These are phyloP conservation scores for Nyssa sinensis DNA, from an alignment of 148 eudicot species.

Conservation along the genomic window DNA sequence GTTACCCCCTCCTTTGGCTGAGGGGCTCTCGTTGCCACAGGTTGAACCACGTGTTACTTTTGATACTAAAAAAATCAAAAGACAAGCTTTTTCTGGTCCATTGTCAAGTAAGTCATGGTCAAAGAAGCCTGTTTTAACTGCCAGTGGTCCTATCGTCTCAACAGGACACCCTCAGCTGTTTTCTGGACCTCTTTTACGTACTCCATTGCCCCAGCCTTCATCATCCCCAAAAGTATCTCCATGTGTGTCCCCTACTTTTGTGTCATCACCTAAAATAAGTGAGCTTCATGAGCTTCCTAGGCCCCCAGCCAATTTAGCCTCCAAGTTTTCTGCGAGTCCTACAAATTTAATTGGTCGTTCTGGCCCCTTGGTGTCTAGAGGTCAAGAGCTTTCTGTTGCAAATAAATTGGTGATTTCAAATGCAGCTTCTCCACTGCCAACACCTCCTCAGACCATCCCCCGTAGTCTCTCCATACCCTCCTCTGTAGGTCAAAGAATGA, in stretches of 20 bases:
- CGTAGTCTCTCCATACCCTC: constrained; percentile 47
- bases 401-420: constrained; percentile 20
- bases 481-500: constrained; percentile 33
- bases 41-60: constrained; percentile 30
- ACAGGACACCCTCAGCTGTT: constrained; percentile 34
- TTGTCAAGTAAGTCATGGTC: constrained; percentile 48
- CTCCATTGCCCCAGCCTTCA: constrained; percentile 36
- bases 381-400: constrained; percentile 29
- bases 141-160: constrained; percentile 35
- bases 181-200: constrained; percentile 63
- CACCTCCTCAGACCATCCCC: constrained; percentile 33
- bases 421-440: constrained; percentile 43
- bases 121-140: constrained; percentile 32
- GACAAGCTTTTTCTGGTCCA: constrained; percentile 79
- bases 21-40: constrained; percentile 36
- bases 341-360: constrained; percentile 50
- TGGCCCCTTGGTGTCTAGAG: constrained; percentile 59
- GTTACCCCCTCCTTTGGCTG: constrained; percentile 51
- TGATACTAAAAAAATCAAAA: constrained; percentile 44
- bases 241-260: constrained; percentile 44
- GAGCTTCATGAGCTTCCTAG: constrained; percentile 97
- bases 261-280: constrained; percentile 64
- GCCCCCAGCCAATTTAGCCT: constrained; percentile 47
- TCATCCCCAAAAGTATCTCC: constrained; percentile 50
- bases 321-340: constrained; percentile 26